Base-by-base conservation (phyloP, 306 rosid genomes). In the Begonia fuchsioides region DNA sequence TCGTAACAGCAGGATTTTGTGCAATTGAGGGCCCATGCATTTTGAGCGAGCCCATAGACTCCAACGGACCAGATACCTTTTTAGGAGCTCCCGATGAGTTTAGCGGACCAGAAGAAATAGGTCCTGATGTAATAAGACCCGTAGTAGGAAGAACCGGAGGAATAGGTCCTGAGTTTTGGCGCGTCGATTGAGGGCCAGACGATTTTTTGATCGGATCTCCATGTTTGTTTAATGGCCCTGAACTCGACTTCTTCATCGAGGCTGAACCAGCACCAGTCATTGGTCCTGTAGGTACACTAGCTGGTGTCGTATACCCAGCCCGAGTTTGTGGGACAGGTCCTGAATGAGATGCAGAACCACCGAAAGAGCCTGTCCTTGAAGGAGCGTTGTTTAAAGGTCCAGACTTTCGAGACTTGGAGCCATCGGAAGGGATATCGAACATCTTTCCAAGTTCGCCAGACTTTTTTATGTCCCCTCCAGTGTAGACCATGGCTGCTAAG, bases 141-240 rank as follows among this genome's bases (percentile, higher is more conserved):
- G 95, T 86, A 3, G 95, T 56, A 41, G 93, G 95, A 72, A 86
- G 95, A 72, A 67, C 77, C 0, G 95, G 94, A 39, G 93, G 82
- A 39, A 86, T 71, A 51, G 92, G 79, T 45, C 95, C 95, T 10
- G 95, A 86, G 65, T 86, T 86, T 67, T 86, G 95, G 57, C 95
- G 88, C 2, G 95, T 73, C 66, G 95, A 78, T 69, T 86, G 95
- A 66, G 95, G 95, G 17, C 95, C 95, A 50, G 95, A 86, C 3
- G 86, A 71, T 71, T 81, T 86, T 74, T 86, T 86, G 43, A 86
- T 54, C 8, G 95, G 95, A 48, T 86, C 95, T n/a, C 95, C 95
- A 12, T 86, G 95, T 57, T 86, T 86, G 60, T 76, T 86, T 57
- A 86, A 59, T 13, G 95, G 95, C 51, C 95, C 95, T 18, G 95